Evolutionary conservation across 2,329 filamentous ascomycete genomes (phyloP), one percentile per base, ranked within the genome.

Genomic region (Clarireedia monteithiana): DNA sequence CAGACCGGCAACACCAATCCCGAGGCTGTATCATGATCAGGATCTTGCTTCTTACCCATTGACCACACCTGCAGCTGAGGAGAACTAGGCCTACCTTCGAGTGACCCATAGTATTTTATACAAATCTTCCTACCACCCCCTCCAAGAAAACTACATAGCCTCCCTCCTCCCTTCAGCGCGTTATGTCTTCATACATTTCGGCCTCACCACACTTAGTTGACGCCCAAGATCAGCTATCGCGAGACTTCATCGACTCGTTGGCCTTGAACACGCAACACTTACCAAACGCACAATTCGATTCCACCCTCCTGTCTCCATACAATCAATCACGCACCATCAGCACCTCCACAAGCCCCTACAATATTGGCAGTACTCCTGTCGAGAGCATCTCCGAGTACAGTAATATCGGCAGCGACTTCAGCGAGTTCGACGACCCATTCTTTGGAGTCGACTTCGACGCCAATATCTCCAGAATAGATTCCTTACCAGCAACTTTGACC

Each of bases 361-460:
- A 64, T 49, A 53, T 59, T 39, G 51, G 58, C 17, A 62, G 61
- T 53, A 67, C 64, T 12, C 61, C 64, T 15, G 65, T 64, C 34
- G 67, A 66, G 44, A 65, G 63, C 47, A 38, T 62, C 27, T 67
- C 63, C 23, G 65, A 66, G 9, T 67, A 65, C 44, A 68, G 64
- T 55, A 63, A 59, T 42, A 65, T 66, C 55, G 62, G 64, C 27
- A 67, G 66, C 53, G 66, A 69, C 27, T 60, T 63, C 55, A 63
- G 62, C 50, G 64, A 67, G 6, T 38, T 62, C 26, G 65, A 66
- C 27, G 67, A 70, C 58, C 62, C 62, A 30, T 70, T 67, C 62
- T 65, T 67, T 42, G 67, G 67, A 9, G 67, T 69, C n/a, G 64
- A 69, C 61, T 69, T 69, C 46, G 63, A 64, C 59, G 63, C 61